phyloP scores from a whole-genome alignment of 306 rosid genomes.

The Nissolia schottii region DNA sequence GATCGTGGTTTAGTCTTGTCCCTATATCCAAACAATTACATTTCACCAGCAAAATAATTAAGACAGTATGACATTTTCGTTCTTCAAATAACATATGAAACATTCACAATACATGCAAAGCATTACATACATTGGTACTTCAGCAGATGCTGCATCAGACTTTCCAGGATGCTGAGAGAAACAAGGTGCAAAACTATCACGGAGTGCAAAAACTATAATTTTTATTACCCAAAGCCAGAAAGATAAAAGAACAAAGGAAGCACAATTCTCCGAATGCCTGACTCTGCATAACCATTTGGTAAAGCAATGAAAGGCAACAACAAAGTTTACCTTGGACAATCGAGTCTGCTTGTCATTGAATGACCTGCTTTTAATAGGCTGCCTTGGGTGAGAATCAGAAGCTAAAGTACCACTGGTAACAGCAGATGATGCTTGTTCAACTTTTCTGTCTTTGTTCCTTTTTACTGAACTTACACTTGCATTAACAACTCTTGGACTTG shows the following conservation, averaged over 20 bases:
- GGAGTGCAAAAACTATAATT: constrained; percentile 20
- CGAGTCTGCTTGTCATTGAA: constrained; percentile 50
- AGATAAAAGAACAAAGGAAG: constrained; percentile 6
- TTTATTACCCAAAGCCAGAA: neutral
- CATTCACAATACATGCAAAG: constrained; percentile 13
- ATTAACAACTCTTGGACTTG: constrained; percentile 34
- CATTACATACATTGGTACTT: constrained; percentile 55
- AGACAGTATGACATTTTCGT: neutral
- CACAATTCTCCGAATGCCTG: neutral
- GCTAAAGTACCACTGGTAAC: constrained; percentile 56
- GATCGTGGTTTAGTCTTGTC: constrained; percentile 49
- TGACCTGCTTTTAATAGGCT: constrained; percentile 45
- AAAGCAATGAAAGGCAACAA: constrained; percentile 12
- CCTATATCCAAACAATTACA: constrained; percentile 46
- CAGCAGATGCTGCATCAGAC: constrained; percentile 54
- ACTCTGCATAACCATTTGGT: neutral
- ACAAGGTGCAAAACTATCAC: constrained; percentile 31
- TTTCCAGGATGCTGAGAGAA: constrained; percentile 65
- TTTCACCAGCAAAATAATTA: constrained; percentile 11
- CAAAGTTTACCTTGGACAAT: constrained; percentile 40
- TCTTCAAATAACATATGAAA: constrained; percentile 9
- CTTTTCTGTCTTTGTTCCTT: constrained; percentile 62
- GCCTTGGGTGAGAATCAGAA: constrained; percentile 45
- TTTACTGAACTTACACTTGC: constrained; percentile 34
- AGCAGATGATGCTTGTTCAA: constrained; percentile 42